Base-by-base conservation (phyloP, 208 protist genomes). In the Acanthamoeba healyi region DNA sequence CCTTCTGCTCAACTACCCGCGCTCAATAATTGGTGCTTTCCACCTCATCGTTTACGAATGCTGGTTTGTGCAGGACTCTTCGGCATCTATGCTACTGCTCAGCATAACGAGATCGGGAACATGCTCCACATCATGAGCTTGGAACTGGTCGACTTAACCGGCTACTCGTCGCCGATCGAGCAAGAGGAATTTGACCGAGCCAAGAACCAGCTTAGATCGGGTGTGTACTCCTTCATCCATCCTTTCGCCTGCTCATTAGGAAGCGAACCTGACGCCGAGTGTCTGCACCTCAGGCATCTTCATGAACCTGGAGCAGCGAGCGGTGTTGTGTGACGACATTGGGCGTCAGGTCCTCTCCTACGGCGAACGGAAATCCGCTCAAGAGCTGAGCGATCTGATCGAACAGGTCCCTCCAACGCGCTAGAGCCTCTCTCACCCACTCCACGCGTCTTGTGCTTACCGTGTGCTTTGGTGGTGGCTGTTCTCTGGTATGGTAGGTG, bases 101-200 rank as follows among this genome's bases (percentile, higher is more conserved):
- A 44, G 61, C 22, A n/a, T 36, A 58, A 92, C 46, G 54, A 63
- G 17, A 29, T 79, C 26, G 79, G 77, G 15, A 38, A 94, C 24
- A 44, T 92, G 67, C n/a, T 89, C 7, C 54, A 95, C 51, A 34
- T 93, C 65, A 74, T 70, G 42, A 34, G 22, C 42, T 49, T 94
- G 51, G 42, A 61, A 14, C n/a, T 29, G 15, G 54, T n/a, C 34
- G 84, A 91, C 12, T 24, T 63, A 24, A 42, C 38, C n/a, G 19
- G 61, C 29, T 29, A 9, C 34, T 42, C 34, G 29, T 14, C 70
- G 26, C n/a, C 70, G 9, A 42, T 77, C 7, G 26, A 95, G 19
- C 15, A 40, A 40, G 86, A 94, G 24, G 96, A 97, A 72, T 54
- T 96, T 49, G 9, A 1, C 2, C 95, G 96, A 32, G 96, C 96